phyloP scores from a whole-genome alignment of 2,329 filamentous ascomycete genomes.

The Aspergillus sp. region DNA sequence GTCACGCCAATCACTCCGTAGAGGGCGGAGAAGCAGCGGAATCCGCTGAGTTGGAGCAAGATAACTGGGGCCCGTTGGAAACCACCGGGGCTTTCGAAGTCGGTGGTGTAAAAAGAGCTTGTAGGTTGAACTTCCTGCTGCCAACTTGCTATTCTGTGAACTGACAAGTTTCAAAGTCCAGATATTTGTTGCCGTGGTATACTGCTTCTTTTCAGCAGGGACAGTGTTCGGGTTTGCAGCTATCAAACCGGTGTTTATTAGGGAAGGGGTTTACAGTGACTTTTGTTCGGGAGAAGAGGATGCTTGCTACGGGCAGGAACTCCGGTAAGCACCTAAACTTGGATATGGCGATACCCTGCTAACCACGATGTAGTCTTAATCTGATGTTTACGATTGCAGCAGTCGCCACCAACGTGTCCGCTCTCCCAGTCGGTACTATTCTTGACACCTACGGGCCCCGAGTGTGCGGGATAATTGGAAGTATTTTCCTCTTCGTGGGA shows the following conservation, averaged over 20 bases:
- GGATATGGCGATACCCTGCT: not conserved
- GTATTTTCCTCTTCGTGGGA: constrained; percentile 67
- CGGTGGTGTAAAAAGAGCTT: constrained; percentile 51
- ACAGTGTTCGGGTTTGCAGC: constrained; percentile 83
- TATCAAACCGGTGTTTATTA: constrained; percentile 74
- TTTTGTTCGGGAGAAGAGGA: constrained; percentile 58
- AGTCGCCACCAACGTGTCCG: constrained; percentile 82
- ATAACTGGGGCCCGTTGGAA: constrained; percentile 20
- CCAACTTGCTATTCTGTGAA: not conserved
- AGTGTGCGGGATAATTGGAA: constrained; percentile 70
- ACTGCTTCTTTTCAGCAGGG: constrained; percentile 75
- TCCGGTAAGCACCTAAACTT: constrained; percentile 39
- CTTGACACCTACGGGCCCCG: constrained; percentile 80
- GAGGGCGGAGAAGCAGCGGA: constrained; percentile 8
- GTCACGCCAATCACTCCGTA: constrained; percentile 18
- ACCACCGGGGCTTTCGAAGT: constrained; percentile 54
- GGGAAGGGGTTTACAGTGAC: constrained; percentile 69
- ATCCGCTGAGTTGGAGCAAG: constrained; percentile 16
- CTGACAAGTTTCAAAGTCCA: constrained; percentile 54
- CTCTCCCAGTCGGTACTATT: constrained; percentile 80
- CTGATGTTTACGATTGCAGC: constrained; percentile 91
- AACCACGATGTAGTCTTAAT: constrained; percentile 59
- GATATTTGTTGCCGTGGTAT: constrained; percentile 66
- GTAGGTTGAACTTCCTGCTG: constrained; percentile 39
- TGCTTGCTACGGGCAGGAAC: constrained; percentile 60